Evolutionary conservation across 1,284 basidiomycete species (phyloP), one percentile per base, ranked within the genome.

Genomic region (Violaceomyces palustris): DNA sequence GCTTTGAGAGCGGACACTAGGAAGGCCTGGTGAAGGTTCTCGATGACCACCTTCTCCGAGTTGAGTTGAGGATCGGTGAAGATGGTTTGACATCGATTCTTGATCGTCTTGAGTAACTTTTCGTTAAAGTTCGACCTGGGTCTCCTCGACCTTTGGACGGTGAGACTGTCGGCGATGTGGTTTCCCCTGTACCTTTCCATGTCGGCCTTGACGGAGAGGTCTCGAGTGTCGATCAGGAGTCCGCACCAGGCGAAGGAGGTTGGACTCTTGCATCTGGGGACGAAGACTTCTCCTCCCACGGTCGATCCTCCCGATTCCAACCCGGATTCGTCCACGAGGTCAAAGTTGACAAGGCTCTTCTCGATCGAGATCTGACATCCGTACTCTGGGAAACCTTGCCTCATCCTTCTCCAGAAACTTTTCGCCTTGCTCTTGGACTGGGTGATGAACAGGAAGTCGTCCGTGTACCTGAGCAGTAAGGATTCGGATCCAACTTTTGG

Each of bases 361-460:
- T 88, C 86, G 33, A 79, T 78, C 6, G 88, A 84, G 38, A 98
- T 85, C 67, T 82, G 86, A 59, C 91, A 96, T 0, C 94, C 93
- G 65, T 96, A 97, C 64, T 90, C 86, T 34, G 39, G 52, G 67
- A 42, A 50, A 81, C 87, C 92, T 67, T 79, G 64, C n/a, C 81
- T 77, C 88, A 99, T 94, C 54, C 79, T 79, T 6, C 79, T 73
- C 32, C 96, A 75, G 73, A 97, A 97, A 0, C 74, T 76, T 26
- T 71, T 76, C 0, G 93, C 94, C 50, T 81, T 79, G 2, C 57
- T 40, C 1, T 77, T 76, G 49, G 80, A 80, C 1, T 87, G 85
- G 3, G 90, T 89, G 42, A 99, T 78, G 60, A 87, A 85, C 19
- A 98, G 76, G 67, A 96, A 98, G 72, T 99, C 94, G 66, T 99